phyloP scores from a whole-genome alignment of 495 filamentous ascomycete species.

The Coniosporium apollinis region DNA sequence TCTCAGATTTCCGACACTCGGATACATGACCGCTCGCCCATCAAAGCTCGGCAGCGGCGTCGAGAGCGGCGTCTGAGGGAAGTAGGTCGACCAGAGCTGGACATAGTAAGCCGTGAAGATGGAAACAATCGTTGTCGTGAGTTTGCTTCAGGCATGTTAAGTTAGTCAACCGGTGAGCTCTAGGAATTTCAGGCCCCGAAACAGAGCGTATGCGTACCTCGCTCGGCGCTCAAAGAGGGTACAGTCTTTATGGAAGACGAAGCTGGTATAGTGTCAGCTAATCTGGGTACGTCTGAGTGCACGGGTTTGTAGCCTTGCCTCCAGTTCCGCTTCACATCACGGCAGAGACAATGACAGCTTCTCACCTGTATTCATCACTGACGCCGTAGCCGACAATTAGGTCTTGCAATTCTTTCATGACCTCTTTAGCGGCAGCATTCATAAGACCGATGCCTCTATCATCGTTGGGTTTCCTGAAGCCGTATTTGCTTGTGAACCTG shows the following conservation, averaged over 20 bases:
- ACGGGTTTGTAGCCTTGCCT: too few species aligned
- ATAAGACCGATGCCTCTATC: constrained; percentile 73
- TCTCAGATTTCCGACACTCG: constrained; percentile 54
- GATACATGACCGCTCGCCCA: constrained; percentile 78
- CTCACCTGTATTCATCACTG: constrained; percentile 80
- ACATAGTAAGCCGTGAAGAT: constrained; percentile 90
- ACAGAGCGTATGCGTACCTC: constrained; percentile 35
- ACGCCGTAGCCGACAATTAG: constrained; percentile 78
- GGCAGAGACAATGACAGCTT: not conserved
- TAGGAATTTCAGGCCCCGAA: too few species aligned
- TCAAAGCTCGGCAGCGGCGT: constrained; percentile 77
- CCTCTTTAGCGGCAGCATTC: constrained; percentile 74
- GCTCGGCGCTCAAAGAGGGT: constrained; percentile 72
- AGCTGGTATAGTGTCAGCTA: constrained; percentile 33
- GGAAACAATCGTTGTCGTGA: constrained; percentile 76
- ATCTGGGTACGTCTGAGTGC: too few species aligned
- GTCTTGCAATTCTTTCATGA: constrained; percentile 73
- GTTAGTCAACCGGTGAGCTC: too few species aligned
- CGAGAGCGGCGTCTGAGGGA: constrained; percentile 49
- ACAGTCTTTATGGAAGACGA: constrained; percentile 69
- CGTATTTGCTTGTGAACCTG: constrained; percentile 67
- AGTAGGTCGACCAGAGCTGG: constrained; percentile 59
- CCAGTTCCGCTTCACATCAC: not conserved
- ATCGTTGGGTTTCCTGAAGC: constrained; percentile 86
- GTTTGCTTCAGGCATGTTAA: too few species aligned